Base-by-base conservation (phyloP, 2,329 filamentous ascomycete genomes). In the Fusarium pseudoanthophilum region DNA sequence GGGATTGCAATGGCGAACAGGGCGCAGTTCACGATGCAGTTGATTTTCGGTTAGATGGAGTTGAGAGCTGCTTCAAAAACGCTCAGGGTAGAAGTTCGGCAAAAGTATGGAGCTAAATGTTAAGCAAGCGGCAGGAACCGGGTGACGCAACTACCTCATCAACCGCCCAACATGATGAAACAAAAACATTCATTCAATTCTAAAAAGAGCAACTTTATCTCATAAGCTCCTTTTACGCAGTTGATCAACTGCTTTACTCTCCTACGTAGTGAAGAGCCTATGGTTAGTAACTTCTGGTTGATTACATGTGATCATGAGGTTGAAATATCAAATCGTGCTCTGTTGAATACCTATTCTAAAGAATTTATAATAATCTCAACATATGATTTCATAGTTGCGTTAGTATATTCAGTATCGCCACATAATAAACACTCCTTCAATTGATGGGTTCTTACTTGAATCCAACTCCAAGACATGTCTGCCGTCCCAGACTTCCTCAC, bases 1-100 rank as follows among this genome's bases (percentile, higher is more conserved):
- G 85, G 84, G 84, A 85, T 85, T 86, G 82, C 80, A 81, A 83
- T 83, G 82, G 82, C 84, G 81, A 80, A 79, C 80, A 77, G 68
- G 79, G 78, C 81, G 77, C 78, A 73, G 74, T 71, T 72, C 69
- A 74, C 76, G 70, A 73, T 75, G 74, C 64, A 67, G 76, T 79
- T 74, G 75, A 69, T 73, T 77, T 48, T 81, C 78, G 77, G 79
- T 75, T 77, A 74, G 78, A 78, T 75, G 74, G 75, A 77, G 72
- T 75, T 79, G 79, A 71, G 62, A 77, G 74, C 76, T 76, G 74
- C 75, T 73, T 81, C 82, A 84, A 83, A 84, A 83, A 81, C 79
- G 81, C 82, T 82, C 82, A 82, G 79, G 83, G 81, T 76, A 81
- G 81, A 85, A 84, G 80, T 80, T 83, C 84, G 83, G 84, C 77